Evolutionary conservation across 352 stramenopile species (phyloP).

Genomic region (Globisporangium middletonii): DNA sequence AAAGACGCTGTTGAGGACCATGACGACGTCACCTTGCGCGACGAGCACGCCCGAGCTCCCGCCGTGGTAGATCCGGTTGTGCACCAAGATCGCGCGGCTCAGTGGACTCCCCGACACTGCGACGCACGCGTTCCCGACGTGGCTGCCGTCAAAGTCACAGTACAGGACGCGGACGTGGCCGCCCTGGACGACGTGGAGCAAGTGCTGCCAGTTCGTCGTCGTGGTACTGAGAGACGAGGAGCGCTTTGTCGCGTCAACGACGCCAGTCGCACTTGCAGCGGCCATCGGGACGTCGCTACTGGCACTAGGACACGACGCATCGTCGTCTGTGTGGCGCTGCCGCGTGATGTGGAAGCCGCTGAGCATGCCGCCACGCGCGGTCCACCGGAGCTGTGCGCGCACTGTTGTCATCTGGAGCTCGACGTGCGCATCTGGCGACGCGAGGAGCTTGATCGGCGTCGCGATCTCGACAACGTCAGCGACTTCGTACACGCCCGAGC

Average conservation of each 20-base stretch:
- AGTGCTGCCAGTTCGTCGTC: slow-evolving; percentile 51
- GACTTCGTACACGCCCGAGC: slow-evolving; percentile 56
- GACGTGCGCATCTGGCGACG: slow-evolving; percentile 47
- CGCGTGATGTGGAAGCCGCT: slow-evolving; percentile 61
- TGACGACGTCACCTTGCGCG: slow-evolving; percentile 43
- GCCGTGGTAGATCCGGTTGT: slow-evolving; percentile 49
- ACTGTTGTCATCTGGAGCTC: slow-evolving; percentile 59
- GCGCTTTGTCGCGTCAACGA: background rate
- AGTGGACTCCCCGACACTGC: slow-evolving; percentile 39
- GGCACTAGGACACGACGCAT: background rate
- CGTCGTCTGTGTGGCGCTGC: slow-evolving; percentile 6
- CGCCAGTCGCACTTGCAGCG: background rate
- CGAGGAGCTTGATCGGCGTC: slow-evolving; percentile 41
- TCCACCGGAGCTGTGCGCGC: slow-evolving; percentile 48
- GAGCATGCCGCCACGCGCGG: slow-evolving; percentile 47
- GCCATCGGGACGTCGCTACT: background rate
- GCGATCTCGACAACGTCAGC: slow-evolving; percentile 41
- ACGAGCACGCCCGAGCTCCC: slow-evolving; percentile 62
- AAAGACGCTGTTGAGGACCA: slow-evolving; percentile 51
- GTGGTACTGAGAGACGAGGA: too few relatives aligned
- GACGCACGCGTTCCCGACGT: slow-evolving; percentile 57
- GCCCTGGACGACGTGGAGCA: slow-evolving; percentile 39
- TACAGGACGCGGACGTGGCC: slow-evolving; percentile 47
- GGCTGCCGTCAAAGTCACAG: slow-evolving; percentile 65
- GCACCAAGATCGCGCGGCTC: slow-evolving; percentile 44